phyloP scores from a whole-genome alignment of 345 rosid genomes.

The Salix suchowensis region DNA sequence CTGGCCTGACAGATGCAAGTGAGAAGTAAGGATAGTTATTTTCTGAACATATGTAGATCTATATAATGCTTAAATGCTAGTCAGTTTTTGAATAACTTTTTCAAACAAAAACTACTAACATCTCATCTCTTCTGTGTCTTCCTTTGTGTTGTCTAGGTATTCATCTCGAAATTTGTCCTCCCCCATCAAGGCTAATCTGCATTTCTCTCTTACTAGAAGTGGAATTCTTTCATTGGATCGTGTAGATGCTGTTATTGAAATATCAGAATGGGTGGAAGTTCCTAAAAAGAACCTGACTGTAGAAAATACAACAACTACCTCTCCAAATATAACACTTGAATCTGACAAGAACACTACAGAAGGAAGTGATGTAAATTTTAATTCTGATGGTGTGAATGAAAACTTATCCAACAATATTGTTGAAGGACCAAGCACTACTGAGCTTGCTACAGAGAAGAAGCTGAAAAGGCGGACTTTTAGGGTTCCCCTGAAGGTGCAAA shows the following conservation, averaged over 20 bases:
- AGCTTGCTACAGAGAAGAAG: constrained; percentile 65
- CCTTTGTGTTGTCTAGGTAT: constrained; percentile 46
- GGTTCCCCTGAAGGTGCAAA: constrained; percentile 74
- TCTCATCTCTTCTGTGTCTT: not conserved
- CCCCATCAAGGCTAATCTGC: constrained; percentile 86
- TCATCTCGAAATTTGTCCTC: constrained; percentile 86
- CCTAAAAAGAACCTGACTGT: constrained; percentile 66
- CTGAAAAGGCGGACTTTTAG: constrained; percentile 78
- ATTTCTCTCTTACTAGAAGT: constrained; percentile 91
- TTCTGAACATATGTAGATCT: not conserved
- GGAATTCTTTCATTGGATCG: constrained; percentile 84
- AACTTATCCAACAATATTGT: constrained; percentile 29
- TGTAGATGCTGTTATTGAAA: constrained; percentile 89
- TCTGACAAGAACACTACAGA: constrained; percentile 42
- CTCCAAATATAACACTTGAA: constrained; percentile 51
- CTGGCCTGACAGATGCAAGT: constrained; percentile 71
- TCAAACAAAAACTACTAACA: not conserved
- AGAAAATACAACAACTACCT: constrained; percentile 57
- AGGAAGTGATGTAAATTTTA: constrained; percentile 45
- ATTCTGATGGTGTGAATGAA: constrained; percentile 40
- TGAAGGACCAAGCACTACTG: constrained; percentile 47
- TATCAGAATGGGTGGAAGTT: constrained; percentile 97
- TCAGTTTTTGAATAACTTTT: not conserved
- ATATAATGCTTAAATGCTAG: constrained; percentile 8
- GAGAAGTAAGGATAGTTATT: constrained; percentile 61